phyloP scores from a whole-genome alignment of 345 rosid species.

The Lepidium sativum region DNA sequence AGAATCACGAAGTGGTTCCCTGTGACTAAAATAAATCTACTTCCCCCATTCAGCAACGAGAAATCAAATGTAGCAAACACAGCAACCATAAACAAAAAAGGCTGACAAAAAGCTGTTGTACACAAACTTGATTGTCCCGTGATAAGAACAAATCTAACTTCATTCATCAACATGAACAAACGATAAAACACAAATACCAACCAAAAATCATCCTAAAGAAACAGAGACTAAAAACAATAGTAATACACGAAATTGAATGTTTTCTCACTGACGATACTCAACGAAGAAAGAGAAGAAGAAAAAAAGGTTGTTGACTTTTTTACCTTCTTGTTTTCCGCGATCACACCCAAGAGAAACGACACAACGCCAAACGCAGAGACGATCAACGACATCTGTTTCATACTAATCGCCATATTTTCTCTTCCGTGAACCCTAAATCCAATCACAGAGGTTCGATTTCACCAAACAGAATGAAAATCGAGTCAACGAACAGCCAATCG shows the following conservation, averaged over 20 bases:
- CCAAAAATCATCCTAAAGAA: neutral
- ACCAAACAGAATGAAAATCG: neutral
- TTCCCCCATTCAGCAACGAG: neutral
- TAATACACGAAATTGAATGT: neutral
- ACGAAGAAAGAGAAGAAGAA: neutral
- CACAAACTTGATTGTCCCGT: neutral
- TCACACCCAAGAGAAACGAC: conserved; percentile 59
- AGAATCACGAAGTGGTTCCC: neutral
- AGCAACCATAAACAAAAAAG: neutral
- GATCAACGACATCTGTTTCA: conserved; percentile 51
- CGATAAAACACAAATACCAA: neutral
- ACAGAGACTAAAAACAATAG: neutral
- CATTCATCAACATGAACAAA: neutral
- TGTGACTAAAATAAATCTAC: neutral
- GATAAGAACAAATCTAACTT: neutral
- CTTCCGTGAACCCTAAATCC: neutral
- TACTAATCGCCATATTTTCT: conserved; percentile 47
- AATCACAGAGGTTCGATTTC: neutral
- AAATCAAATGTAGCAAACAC: neutral
- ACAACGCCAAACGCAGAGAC: conserved; percentile 45
- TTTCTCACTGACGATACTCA: neutral
- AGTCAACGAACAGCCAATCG: neutral
- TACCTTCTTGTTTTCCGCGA: conserved; percentile 88
- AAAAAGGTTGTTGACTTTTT: neutral
- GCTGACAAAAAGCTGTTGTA: neutral